Evolutionary conservation across 2,329 filamentous ascomycete genomes (phyloP), one percentile per base, ranked within the genome.

Genomic region (Cryphonectria naterciae): DNA sequence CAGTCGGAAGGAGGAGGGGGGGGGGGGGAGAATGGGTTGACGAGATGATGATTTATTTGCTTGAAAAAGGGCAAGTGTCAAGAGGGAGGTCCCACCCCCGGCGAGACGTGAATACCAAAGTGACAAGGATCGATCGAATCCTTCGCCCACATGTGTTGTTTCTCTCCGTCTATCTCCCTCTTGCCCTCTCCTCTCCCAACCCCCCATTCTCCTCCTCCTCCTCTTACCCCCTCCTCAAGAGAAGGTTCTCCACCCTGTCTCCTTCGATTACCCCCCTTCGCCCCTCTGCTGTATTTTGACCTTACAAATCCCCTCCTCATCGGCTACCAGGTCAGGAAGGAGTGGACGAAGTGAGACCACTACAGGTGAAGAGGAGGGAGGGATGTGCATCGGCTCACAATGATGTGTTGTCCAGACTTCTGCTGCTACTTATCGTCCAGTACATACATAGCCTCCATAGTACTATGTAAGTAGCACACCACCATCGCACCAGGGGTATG

Each of bases 101-200:
- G 56, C 56, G 22, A 61, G 58, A 61, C 32, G 32, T n/a, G 35
- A 61, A 19, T 61, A 19, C 15, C 25, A 58, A n/a, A 39, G 58
- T 61, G 35, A 61, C 58, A 39, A 61, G 58, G 58, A 39, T 61
- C 35, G 32, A 25, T n/a, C 17, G 32, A 61, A 61, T 61, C 58
- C 58, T 61, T 61, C 58, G 35, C 32, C 32, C 58, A 61, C 32
- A 61, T 39, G 35, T 61, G 58, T 39, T 61, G 32, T 39, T 39
- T 19, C 35, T 39, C 22, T 61, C 19, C 28, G 25, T 37, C 32
- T 37, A 11, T 37, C 56, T 61, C 58, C n/a, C 32, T 28, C 52
- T 32, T 32, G 3, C 32, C 4, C 52, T 28, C 25, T 28, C 28
- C 54, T 28, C 54, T 32, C 54, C 54, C 25, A 17, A 25, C 52